Evolutionary conservation across 2,329 filamentous ascomycete genomes (phyloP), one percentile per base, ranked within the genome.

Genomic region (Neopestalotiopsis rosae): DNA sequence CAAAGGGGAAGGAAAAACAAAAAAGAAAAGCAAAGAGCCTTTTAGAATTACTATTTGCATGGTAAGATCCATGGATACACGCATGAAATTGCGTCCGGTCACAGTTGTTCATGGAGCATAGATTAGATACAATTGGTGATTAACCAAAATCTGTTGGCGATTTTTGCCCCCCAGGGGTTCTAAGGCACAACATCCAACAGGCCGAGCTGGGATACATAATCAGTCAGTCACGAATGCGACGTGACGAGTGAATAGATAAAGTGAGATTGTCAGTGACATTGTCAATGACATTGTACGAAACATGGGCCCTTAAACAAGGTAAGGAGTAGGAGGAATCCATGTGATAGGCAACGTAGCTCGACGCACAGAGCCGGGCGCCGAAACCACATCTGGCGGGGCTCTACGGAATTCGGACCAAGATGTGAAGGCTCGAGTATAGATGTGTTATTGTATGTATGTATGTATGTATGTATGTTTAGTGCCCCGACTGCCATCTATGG

Each of bases 171-270:
- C n/a, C 30, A 32, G n/a, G n/a, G n/a, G n/a, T n/a, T n/a, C n/a
- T n/a, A n/a, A n/a, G 17, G 12, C 28, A 20, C 17, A 34, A 64
- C 38, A 20, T 28, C 65, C 49, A 59, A 59, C 65, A 30, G 56
- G 49, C 38, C 56, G 32, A 61, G 10, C 40, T 67, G 32, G 65
- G 49, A 17, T 59, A 38, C 28, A 40, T 57, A 12, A 14, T 24
- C 56, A 59, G 52, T 67, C 56, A 52, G 49, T 45, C 61, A 67
- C 65, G 65, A 67, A 42, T 59, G 28, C 42, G 20, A 40, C 65
- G 32, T 13, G 56, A 61, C 32, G 20, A 56, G 40, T 28, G 28
- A 49, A 13, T 14, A n/a, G 32, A 20, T 12, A 20, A n/a, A n/a
- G n/a, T n/a, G n/a, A n/a, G n/a, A n/a, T n/a, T n/a, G n/a, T n/a